Percentiles rank a stretch among this genome's conserved stretches.
Conservation (phyloP, 768 basidiomycete genomes). For the Lactarius sanguifluus region DNA sequence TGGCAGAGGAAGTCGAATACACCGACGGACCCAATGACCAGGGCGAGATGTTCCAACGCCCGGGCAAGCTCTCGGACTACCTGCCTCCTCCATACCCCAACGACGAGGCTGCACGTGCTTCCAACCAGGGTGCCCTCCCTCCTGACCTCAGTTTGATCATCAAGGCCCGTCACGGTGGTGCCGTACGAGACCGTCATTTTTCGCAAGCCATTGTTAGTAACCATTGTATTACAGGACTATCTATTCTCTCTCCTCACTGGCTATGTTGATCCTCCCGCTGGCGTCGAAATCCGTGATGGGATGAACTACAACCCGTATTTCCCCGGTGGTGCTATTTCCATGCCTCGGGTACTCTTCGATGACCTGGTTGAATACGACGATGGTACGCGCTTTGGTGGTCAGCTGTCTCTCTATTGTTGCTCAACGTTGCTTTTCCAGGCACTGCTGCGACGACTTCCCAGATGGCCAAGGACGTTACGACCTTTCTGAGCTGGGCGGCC, state of each 20-base stretch:
- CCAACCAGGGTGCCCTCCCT: constrained; percentile 92
- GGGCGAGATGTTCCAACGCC: constrained; percentile 98
- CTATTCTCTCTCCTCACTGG: constrained; percentile 96
- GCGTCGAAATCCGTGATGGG: constrained; percentile 91
- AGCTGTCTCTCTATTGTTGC: neutral
- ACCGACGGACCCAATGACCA: constrained; percentile 90
- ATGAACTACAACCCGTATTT: constrained; percentile 99
- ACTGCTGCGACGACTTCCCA: constrained; percentile 97
- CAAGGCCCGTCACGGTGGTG: constrained; percentile 96
- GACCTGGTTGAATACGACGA: constrained; percentile 97
- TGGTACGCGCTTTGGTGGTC: constrained; percentile 48
- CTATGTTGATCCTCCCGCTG: constrained; percentile 94
- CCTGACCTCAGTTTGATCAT: constrained; percentile 96
- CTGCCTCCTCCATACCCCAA: constrained; percentile 95
- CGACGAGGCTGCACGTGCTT: constrained; percentile 93
- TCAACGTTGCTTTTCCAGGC: constrained; percentile 43
- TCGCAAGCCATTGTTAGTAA: neutral
- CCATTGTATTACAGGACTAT: constrained; percentile 67
- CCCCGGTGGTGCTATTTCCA: constrained; percentile 97
- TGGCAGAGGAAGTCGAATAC: constrained; percentile 98
- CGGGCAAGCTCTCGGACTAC: constrained; percentile 98
- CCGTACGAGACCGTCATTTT: constrained; percentile 56
- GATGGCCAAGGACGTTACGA: constrained; percentile 98
- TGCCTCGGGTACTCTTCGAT: constrained; percentile 96
- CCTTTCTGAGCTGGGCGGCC: constrained; percentile 94